Evolutionary conservation across 805 yeast species (phyloP).

Genomic region (Cyberlindnera nakhonratchasimensis): DNA sequence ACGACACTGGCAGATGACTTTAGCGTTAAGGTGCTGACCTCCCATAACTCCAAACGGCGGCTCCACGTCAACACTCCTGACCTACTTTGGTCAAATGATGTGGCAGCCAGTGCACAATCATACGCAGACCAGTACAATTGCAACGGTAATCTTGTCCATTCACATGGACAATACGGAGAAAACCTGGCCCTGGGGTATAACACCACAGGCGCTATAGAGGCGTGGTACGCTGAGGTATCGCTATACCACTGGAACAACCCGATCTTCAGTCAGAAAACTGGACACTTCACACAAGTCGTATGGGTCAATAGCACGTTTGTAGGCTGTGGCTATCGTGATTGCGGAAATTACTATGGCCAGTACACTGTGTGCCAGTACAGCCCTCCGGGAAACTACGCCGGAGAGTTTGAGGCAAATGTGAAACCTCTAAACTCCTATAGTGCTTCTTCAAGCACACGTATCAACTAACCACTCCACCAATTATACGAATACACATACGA

Average conservation of each 20-base stretch:
- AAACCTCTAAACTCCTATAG: constrained; percentile 13
- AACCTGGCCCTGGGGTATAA: constrained; percentile 75
- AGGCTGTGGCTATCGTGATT: constrained; percentile 69
- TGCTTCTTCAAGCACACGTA: too few species aligned
- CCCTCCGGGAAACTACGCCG: constrained; percentile 62
- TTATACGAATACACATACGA: not conserved
- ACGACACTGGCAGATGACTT: constrained; percentile 11
- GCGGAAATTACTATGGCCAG: constrained; percentile 46
- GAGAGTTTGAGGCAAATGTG: constrained; percentile 38
- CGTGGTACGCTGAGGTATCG: constrained; percentile 70
- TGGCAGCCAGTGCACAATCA: constrained; percentile 52
- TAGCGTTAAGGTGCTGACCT: constrained; percentile 8
- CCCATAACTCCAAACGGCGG: constrained; percentile 57
- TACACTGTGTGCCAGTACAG: constrained; percentile 70
- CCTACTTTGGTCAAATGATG: constrained; percentile 51
- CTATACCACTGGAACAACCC: constrained; percentile 50
- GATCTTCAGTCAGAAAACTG: constrained; percentile 46
- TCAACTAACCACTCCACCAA: too few species aligned
- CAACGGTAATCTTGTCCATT: constrained; percentile 55
- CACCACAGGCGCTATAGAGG: constrained; percentile 56
- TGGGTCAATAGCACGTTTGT: constrained; percentile 61
- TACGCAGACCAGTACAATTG: constrained; percentile 58
- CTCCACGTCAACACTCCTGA: constrained; percentile 44
- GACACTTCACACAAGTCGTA: constrained; percentile 79
- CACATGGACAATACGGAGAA: constrained; percentile 64